Evolutionary conservation across 768 basidiomycete species (phyloP).

Genomic region (Russula virescens): DNA sequence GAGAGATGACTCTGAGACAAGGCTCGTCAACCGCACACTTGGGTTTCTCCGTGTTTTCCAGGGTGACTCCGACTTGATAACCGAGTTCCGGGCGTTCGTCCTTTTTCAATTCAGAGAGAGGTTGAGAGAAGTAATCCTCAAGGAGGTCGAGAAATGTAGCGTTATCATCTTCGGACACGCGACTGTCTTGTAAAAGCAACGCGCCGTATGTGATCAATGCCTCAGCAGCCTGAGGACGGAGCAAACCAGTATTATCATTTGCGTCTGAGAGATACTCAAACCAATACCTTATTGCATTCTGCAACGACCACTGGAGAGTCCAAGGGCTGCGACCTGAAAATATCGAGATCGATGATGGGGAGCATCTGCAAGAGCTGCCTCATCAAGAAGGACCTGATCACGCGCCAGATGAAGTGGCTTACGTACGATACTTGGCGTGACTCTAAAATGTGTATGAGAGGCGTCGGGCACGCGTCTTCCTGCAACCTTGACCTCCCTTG

Average conservation of each 20-base stretch:
- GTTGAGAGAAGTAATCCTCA: constrained; percentile 90
- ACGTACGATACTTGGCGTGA: not conserved
- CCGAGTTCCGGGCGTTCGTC: constrained; percentile 83
- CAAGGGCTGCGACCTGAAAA: constrained; percentile 48
- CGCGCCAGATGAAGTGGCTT: not conserved
- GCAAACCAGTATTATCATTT: not conserved
- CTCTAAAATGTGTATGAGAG: too few species aligned
- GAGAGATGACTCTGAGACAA: constrained; percentile 73
- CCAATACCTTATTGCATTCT: constrained; percentile 62
- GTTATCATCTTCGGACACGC: constrained; percentile 82
- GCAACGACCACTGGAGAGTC: constrained; percentile 43
- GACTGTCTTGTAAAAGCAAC: constrained; percentile 76
- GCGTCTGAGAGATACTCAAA: not conserved
- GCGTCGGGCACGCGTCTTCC: not conserved
- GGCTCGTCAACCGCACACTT: constrained; percentile 79
- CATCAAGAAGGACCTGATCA: too few species aligned
- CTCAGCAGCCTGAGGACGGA: constrained; percentile 57
- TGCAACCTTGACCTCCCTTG: not conserved
- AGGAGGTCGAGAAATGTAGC: constrained; percentile 76
- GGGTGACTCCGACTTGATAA: constrained; percentile 90
- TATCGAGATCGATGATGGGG: constrained; percentile 72
- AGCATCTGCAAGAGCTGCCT: constrained; percentile 33
- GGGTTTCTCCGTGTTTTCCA: constrained; percentile 94
- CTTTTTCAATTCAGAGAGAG: constrained; percentile 49
- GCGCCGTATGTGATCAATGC: constrained; percentile 84